Evolutionary conservation across 2,329 filamentous ascomycete species (phyloP).

Genomic region (Verticillium nubilum): DNA sequence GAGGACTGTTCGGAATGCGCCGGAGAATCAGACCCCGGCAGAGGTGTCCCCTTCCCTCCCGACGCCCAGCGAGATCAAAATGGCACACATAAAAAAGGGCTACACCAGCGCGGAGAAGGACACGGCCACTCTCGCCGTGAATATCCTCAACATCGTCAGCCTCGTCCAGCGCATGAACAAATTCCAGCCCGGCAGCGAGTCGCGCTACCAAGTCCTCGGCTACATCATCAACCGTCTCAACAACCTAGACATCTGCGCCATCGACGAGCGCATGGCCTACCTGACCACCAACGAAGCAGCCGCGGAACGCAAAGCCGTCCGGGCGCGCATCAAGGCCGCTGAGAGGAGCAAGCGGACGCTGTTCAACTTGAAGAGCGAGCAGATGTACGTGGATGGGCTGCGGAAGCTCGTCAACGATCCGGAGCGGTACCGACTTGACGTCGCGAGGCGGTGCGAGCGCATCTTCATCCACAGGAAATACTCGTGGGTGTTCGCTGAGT

Average conservation of each 20-base stretch:
- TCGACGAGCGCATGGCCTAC: not conserved
- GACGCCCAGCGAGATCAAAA: not conserved
- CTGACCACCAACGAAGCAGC: not conserved
- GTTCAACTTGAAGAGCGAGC: not conserved
- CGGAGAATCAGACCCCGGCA: too few species aligned
- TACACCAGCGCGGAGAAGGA: not conserved
- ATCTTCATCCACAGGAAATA: not conserved
- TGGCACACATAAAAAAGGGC: not conserved
- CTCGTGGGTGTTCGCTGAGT: not conserved
- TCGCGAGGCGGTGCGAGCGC: not conserved
- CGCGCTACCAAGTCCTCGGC: not conserved
- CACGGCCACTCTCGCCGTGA: not conserved
- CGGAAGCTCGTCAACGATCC: not conserved
- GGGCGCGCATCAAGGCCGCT: not conserved
- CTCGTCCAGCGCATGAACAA: not conserved
- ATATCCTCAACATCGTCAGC: not conserved
- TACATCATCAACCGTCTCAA: not conserved
- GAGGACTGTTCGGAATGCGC: too few species aligned
- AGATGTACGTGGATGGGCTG: not conserved
- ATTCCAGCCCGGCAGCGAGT: not conserved
- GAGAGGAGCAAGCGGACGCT: not conserved
- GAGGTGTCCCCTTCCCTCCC: too few species aligned
- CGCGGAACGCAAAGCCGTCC: not conserved
- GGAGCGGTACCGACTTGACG: not conserved
- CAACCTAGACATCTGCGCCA: not conserved